A percentile compares a stretch with the other conserved stretches of the same genome.
Evolutionary conservation across 2,329 filamentous ascomycete species (phyloP).

Genomic region (Aspergillus melleus): DNA sequence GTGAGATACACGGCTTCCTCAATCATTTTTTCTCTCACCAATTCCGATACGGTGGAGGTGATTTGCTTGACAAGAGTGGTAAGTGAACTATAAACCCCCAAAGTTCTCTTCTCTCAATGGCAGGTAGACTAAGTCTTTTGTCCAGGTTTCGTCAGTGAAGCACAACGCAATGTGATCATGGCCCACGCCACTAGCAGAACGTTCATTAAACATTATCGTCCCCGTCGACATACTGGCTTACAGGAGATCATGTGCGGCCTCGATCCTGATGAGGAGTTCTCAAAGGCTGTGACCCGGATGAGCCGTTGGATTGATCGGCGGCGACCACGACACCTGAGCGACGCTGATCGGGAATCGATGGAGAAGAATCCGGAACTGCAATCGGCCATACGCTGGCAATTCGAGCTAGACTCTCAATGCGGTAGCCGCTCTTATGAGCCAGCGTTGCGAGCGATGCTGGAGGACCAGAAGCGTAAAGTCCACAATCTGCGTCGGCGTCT

Average conservation of each 20-base stretch:
- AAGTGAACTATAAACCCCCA: slow-evolving; percentile 5
- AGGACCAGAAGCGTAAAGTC: slow-evolving; percentile 13
- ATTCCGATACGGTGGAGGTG: slow-evolving; percentile 22
- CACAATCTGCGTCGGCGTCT: slow-evolving; percentile 13
- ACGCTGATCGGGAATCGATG: slow-evolving; percentile 13
- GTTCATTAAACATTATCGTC: slow-evolving; percentile 26
- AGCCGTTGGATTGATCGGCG: slow-evolving; percentile 20
- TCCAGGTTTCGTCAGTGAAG: slow-evolving; percentile 24
- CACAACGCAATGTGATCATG: slow-evolving; percentile 24
- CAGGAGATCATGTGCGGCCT: slow-evolving; percentile 22
- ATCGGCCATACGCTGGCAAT: slow-evolving; percentile 7
- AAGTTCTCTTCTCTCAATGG: not conserved
- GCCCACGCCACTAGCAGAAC: slow-evolving; percentile 19
- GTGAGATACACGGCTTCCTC: slow-evolving; percentile 22
- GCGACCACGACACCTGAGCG: slow-evolving; percentile 18
- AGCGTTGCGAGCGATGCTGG: slow-evolving; percentile 7
- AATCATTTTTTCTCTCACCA: slow-evolving; percentile 22
- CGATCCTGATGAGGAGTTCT: slow-evolving; percentile 17
- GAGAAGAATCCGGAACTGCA: slow-evolving; percentile 20
- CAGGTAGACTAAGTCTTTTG: not conserved
- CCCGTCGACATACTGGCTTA: slow-evolving; percentile 15
- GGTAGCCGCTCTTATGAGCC: slow-evolving; percentile 3
- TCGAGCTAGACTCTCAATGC: slow-evolving; percentile 10
- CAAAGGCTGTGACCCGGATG: slow-evolving; percentile 16
- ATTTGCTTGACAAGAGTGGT: slow-evolving; percentile 24